A percentile compares a stretch with the other conserved stretches of the same genome.
Evolutionary conservation across 2,329 filamentous ascomycete genomes (phyloP).

Genomic region (Penicillium griseofulvum): DNA sequence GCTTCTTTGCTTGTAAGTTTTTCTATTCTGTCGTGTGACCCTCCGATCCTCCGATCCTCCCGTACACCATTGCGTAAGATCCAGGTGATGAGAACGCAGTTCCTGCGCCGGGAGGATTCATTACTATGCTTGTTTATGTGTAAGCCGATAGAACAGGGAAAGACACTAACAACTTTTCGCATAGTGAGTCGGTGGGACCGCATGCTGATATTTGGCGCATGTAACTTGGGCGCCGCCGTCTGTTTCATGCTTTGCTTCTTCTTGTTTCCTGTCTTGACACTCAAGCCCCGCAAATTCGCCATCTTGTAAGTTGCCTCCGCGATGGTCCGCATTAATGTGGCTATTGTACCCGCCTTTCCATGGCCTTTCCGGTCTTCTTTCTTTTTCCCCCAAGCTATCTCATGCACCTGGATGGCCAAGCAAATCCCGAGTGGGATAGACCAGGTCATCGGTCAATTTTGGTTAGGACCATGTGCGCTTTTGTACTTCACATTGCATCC

Average conservation of each 20-base stretch:
- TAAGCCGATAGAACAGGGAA: conserved; percentile 18
- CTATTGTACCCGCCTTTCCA: background rate
- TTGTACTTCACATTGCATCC: background rate
- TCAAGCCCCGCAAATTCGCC: conserved; percentile 89
- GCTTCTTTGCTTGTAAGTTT: conserved; percentile 89
- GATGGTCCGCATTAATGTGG: conserved; percentile 7
- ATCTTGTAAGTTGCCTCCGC: conserved; percentile 72
- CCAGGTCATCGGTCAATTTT: conserved; percentile 24
- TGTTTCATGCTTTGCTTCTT: conserved; percentile 91
- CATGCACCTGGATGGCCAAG: conserved; percentile 4
- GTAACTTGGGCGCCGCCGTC: conserved; percentile 82
- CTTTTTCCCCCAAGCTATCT: conserved; percentile 11
- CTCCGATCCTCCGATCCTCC: conserved; percentile 7
- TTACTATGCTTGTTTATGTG: conserved; percentile 17
- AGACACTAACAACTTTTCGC: conserved; percentile 21
- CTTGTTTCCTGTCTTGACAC: conserved; percentile 77
- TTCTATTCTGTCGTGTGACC: conserved; percentile 23
- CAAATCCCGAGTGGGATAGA: conserved; percentile 18
- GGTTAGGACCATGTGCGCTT: conserved; percentile 23
- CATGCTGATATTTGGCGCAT: conserved; percentile 83
- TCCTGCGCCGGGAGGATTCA: conserved; percentile 37
- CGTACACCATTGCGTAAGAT: conserved; percentile 16
- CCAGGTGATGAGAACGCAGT: conserved; percentile 37
- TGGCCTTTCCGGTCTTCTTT: conserved; percentile 17
- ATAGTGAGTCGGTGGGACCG: conserved; percentile 97